Conservation (phyloP, 495 filamentous ascomycete species). For the Patellaria atrata region DNA sequence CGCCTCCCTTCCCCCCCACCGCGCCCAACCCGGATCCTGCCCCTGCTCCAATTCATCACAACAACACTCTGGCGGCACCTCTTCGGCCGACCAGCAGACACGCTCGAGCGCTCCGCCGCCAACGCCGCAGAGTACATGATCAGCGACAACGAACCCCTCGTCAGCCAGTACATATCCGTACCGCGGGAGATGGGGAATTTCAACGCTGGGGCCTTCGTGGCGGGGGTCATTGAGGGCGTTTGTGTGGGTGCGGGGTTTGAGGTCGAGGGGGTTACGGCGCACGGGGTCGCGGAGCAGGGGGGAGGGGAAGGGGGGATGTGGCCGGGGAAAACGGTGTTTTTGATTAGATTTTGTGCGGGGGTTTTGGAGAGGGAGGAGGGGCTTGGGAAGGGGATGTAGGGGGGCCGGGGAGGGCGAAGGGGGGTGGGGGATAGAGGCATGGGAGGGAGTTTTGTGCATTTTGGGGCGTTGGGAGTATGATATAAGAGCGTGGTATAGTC, state of each 20-base stretch:
- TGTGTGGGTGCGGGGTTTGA: conserved; percentile 85
- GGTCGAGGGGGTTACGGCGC: conserved; percentile 70
- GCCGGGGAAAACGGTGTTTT: conserved; percentile 88
- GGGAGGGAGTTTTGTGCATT: conserved; percentile 4
- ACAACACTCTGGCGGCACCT: conserved; percentile 82
- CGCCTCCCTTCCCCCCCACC: conserved; percentile 55
- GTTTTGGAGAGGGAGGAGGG: conserved; percentile 84
- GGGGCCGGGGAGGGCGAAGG: conserved; percentile 1
- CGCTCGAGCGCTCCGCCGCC: conserved; percentile 71
- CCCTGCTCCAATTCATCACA: conserved; percentile 88
- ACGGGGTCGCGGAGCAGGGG: conserved; percentile 57
- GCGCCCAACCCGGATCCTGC: conserved; percentile 75
- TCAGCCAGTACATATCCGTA: conserved; percentile 83
- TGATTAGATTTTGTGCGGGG: conserved; percentile 76
- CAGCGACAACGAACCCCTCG: conserved; percentile 87
- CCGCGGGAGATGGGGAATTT: conserved; percentile 90
- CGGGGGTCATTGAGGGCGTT: conserved; percentile 88
- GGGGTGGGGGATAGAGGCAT: neutral
- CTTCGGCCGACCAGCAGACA: conserved; percentile 77
- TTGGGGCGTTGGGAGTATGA: conserved; percentile 3
- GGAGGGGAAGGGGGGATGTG: conserved; percentile 47
- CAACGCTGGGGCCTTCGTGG: conserved; percentile 91
- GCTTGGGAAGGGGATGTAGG: conserved; percentile 30
- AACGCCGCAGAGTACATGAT: conserved; percentile 97
- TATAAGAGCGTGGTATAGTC: too few relatives aligned